These are phyloP conservation scores for Ceriops zippeliana DNA, from an alignment of 345 rosid genomes.

Conservation along the genomic window DNA sequence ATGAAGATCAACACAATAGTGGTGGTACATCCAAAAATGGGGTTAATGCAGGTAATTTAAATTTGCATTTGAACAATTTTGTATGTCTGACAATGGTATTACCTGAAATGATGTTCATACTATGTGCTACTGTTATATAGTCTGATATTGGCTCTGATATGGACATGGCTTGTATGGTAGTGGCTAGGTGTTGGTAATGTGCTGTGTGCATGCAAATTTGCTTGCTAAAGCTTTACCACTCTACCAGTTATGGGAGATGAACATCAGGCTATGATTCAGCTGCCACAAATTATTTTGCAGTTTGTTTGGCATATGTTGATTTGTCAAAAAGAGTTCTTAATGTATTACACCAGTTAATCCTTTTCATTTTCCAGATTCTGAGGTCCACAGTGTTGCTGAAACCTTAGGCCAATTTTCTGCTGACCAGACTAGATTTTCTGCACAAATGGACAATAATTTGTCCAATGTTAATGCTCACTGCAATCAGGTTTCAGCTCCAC, in stretches of 20 bases:
- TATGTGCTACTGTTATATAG: background rate
- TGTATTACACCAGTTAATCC: conserved; percentile 8
- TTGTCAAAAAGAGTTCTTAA: background rate
- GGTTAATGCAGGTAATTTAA: conserved; percentile 39
- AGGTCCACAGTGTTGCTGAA: conserved; percentile 24
- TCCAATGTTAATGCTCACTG: conserved; percentile 25
- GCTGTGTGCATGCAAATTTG: background rate
- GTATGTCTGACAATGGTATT: background rate
- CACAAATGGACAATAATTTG: conserved; percentile 29
- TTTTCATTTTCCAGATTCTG: conserved; percentile 41
- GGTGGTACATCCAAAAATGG: conserved; percentile 24
- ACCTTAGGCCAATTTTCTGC: conserved; percentile 26
- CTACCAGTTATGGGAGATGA: background rate
- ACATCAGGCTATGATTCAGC: background rate
- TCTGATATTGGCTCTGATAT: background rate
- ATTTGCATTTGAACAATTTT: background rate
- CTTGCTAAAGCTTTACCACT: background rate
- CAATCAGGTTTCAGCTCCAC: conserved; percentile 41
- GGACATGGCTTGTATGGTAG: background rate
- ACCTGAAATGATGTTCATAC: no score
- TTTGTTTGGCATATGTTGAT: background rate
- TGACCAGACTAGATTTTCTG: conserved; percentile 32
- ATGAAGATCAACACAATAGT: conserved; percentile 26
- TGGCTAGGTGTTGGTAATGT: background rate
- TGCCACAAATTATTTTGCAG: background rate